Evolutionary conservation across 371 early-diverging fungal species (phyloP), one percentile per base, ranked within the genome.

Genomic region (Lichtheimia ramosa): DNA sequence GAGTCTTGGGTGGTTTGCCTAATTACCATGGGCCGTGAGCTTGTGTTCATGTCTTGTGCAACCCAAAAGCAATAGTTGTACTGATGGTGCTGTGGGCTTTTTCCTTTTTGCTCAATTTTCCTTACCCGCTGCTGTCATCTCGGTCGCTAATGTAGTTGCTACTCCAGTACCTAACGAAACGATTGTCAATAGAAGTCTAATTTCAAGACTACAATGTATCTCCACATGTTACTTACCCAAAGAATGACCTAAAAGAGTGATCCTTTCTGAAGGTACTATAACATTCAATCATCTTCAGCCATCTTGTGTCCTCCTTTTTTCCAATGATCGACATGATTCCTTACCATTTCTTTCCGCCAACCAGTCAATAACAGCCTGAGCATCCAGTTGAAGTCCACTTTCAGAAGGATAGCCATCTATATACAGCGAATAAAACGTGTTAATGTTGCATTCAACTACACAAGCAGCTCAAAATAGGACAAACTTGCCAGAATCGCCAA

Each of bases 381-480:
- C 79, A 62, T 79, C 79, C 15, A 66, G 25, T 3, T 59, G 42
- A 10, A 79, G 52, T 0, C 79, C 79, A 28, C 56, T 27, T 54
- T 79, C 79, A 21, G 72, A 71, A 54, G 79, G 79, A 7, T 62
- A 56, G n/a, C 76, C 76, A 7, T 71, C 73, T 76, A 62, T 5
- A 34, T 10, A 10, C 10, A 15, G 16, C 16, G 14, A 25, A 25
- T 23, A 48, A n/a, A 57, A 57, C 23, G 58, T 55, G 56, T 54
- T 48, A 51, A 21, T 48, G 12, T 34, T 34, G 39, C 54, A 16
- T 14, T 28, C 12, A 27, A 16, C 50, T 52, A 48, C 34, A 6
- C 43, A 40, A 13, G 28, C 16, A 27, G 0, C 25, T 25, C 12
- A 34, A 34, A 34, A 8, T 8, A 10, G 34, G 34, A 13, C 25